phyloP scores from a whole-genome alignment of 2,329 filamentous ascomycete species.

The Beauveria pseudobassiana region DNA sequence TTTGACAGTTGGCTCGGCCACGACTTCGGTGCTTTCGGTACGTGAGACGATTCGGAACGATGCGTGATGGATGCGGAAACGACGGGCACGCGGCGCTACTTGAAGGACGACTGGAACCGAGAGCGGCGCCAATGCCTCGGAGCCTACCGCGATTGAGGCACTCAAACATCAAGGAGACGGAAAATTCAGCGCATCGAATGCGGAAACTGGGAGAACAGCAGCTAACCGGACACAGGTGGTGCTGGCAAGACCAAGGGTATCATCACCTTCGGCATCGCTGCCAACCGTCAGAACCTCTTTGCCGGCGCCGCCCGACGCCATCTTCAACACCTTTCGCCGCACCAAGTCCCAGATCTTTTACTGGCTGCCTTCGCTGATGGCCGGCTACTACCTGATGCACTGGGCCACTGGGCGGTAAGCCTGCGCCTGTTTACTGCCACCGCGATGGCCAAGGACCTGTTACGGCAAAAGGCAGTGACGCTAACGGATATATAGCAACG shows the following conservation, averaged over 20 bases:
- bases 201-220: slow-evolving; percentile 10
- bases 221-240: slow-evolving; percentile 36
- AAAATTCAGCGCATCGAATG: slow-evolving; percentile 13
- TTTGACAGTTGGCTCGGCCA: slow-evolving; percentile 56
- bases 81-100: neutral
- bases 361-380: slow-evolving; percentile 70
- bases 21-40: slow-evolving; percentile 69
- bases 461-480: neutral
- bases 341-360: slow-evolving; percentile 83
- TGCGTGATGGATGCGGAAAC: neutral
- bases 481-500: slow-evolving; percentile 48
- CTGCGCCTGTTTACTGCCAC: too few species aligned
- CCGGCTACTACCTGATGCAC: slow-evolving; percentile 74
- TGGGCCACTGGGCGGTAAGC: slow-evolving; percentile 86
- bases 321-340: slow-evolving; percentile 94
- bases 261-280: slow-evolving; percentile 65
- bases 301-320: slow-evolving; percentile 68
- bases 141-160: neutral
- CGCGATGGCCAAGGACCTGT: too few species aligned
- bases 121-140: neutral
- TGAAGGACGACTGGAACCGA: neutral
- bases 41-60: slow-evolving; percentile 28
- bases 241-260: slow-evolving; percentile 54
- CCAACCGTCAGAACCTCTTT: slow-evolving; percentile 84
- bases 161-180: neutral